Base-by-base conservation (phyloP, 176 grass and related monocot genomes). In the Carex myosuroides region DNA sequence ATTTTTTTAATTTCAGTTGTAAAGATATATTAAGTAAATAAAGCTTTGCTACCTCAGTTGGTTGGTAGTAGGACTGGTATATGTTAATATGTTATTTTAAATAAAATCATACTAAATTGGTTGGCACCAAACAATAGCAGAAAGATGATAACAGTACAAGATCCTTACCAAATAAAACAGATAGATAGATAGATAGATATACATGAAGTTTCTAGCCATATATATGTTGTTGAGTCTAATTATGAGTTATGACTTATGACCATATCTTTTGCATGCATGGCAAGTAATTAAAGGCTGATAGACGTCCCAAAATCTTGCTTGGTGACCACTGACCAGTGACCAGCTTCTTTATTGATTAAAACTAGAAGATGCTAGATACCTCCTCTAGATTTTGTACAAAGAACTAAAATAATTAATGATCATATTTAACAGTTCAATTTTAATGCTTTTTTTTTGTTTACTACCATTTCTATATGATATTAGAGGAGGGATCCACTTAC, bases 211-310 rank as follows among this genome's bases (percentile, higher is more conserved):
- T 14, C 16, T 4, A 24, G 50, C n/a, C 0, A 50, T 72, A 29
- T 29, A 5, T 39, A 39, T 53, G 44, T 53, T 52, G 70, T 10
- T 52, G 39, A n/a, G 18, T 48, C 70, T 53, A 74, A 74, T 74
- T 50, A 52, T 73, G 42, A 73, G 29, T 74, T 50, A 29, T 74
- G 44, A 74, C 26, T 74, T 50, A 52, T 74, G 70, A 74, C 12
- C 70, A 53, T 52, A 50, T 74, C 41, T 74, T 74, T 74, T 74
- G 44, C 70, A 74, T 74, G 70, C 70, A 74, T 74, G 70, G 70
- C 70, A 74, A 52, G 37, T 39, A 35, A 35, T 39, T 48, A 72
- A 72, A 48, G 69, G 69, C 2, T 35, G 3, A 4, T 73, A 48
- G 37, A 73, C 3, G 10, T 74, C 6, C 70, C n/a, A 74, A 73